phyloP scores from a whole-genome alignment of 257 asterid species.

The Eustoma russellianum region DNA sequence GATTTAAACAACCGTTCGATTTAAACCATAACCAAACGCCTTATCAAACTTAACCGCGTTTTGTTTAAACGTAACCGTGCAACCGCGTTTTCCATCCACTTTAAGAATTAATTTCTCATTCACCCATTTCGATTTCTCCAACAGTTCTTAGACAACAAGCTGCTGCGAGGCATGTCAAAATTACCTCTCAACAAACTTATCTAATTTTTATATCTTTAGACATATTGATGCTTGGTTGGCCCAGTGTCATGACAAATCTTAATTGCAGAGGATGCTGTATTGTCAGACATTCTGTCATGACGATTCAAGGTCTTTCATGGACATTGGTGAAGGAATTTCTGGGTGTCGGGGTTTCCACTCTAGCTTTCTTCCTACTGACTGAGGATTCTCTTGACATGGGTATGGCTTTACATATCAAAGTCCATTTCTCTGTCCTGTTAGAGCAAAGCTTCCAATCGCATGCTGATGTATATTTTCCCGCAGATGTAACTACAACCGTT shows the following conservation, averaged over 20 bases:
- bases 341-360: conserved; percentile 65
- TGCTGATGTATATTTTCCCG: conserved; percentile 8
- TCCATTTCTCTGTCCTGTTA: conserved; percentile 12
- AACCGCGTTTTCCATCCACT: too few relatives aligned
- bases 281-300: conserved; percentile 77
- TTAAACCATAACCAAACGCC: too few relatives aligned
- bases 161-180: conserved; percentile 50
- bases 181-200: conserved; percentile 4
- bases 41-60: too few relatives aligned
- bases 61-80: too few relatives aligned
- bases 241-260: conserved; percentile 22
- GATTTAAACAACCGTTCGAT: too few relatives aligned
- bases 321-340: conserved; percentile 79
- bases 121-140: too few relatives aligned
- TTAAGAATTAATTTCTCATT: too few relatives aligned
- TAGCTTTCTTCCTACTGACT: conserved; percentile 65
- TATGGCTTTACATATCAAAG: conserved; percentile 17
- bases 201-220: neutral
- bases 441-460: neutral
- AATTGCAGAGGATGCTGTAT: conserved; percentile 72
- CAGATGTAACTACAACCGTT: conserved; percentile 87
- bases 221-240: conserved; percentile 14
- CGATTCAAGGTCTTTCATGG: conserved; percentile 54
- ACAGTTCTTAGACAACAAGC: conserved; percentile 90
- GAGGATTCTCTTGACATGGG: conserved; percentile 85